These are phyloP conservation scores for Cymbidium sinense DNA, from an alignment of 106 monocot genomes.

Conservation along the genomic window DNA sequence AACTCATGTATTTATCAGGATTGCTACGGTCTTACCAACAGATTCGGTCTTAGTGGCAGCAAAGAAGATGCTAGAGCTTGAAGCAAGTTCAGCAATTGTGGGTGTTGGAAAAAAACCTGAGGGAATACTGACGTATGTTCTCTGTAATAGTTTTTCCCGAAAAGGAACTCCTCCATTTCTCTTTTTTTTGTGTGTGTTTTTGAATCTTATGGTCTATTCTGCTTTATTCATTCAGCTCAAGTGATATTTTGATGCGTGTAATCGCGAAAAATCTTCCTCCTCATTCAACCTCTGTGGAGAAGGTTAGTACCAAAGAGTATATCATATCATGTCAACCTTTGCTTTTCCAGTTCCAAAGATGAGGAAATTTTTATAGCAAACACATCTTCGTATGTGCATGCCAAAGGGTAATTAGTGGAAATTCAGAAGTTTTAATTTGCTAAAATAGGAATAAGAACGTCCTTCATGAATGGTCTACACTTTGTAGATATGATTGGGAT, in stretches of 20 bases:
- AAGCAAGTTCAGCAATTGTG: constrained; percentile 61
- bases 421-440: neutral
- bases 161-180: too few relatives aligned
- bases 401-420: neutral
- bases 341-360: neutral
- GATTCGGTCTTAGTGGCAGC: constrained; percentile 73
- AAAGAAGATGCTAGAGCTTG: constrained; percentile 75
- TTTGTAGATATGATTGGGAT: neutral
- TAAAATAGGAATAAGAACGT: neutral
- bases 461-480: neutral
- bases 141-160: neutral
- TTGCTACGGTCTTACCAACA: constrained; percentile 48
- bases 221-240: constrained; percentile 33
- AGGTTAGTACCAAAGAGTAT: constrained; percentile 19
- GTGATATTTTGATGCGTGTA: constrained; percentile 75
- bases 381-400: neutral
- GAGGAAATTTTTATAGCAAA: neutral
- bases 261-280: constrained; percentile 62
- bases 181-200: too few relatives aligned
- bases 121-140: constrained; percentile 67
- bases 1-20: constrained; percentile 21
- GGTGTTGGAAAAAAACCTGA: constrained; percentile 57
- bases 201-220: neutral
- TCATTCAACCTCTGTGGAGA: constrained; percentile 50
- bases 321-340: neutral